phyloP scores from a whole-genome alignment of 345 rosid genomes.

The Gossypium mustelinum region DNA sequence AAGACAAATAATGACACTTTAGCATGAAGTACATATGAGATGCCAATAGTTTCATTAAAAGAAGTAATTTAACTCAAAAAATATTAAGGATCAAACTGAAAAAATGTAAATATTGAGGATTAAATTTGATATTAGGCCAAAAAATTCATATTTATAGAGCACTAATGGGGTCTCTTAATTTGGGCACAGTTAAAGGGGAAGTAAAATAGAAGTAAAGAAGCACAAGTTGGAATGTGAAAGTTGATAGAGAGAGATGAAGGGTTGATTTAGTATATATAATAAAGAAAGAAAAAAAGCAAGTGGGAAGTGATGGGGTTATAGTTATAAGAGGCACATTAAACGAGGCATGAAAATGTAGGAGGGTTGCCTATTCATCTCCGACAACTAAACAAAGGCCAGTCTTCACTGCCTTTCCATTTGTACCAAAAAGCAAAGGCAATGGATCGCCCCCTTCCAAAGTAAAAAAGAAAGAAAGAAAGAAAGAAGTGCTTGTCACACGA shows the following conservation, averaged over 20 bases:
- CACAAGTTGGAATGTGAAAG: not conserved
- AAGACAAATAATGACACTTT: too few relatives aligned
- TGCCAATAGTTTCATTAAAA: too few relatives aligned
- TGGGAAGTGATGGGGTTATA: not conserved
- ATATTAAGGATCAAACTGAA: too few relatives aligned
- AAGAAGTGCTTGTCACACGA: not conserved
- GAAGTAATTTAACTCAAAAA: too few relatives aligned
- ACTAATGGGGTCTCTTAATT: too few relatives aligned
- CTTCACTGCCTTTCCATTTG: conserved; percentile 36
- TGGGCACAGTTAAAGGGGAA: not conserved
- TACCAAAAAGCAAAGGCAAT: conserved; percentile 26
- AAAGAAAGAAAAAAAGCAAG: not conserved
- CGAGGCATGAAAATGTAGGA: conserved; percentile 29
- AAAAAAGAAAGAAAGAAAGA: not conserved
- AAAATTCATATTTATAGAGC: not conserved
- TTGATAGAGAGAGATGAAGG: too few relatives aligned
- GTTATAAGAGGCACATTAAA: conserved; percentile 23
- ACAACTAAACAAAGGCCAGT: conserved; percentile 40
- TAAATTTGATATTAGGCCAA: too few relatives aligned
- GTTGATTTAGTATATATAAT: too few relatives aligned
- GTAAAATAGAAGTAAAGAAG: not conserved
- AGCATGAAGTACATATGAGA: too few relatives aligned
- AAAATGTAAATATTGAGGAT: too few relatives aligned
- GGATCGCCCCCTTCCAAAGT: not conserved
- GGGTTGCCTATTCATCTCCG: conserved; percentile 49